These are phyloP conservation scores for Rhododendron mucronatum DNA, from an alignment of 148 eudicot genomes.

Conservation along the genomic window DNA sequence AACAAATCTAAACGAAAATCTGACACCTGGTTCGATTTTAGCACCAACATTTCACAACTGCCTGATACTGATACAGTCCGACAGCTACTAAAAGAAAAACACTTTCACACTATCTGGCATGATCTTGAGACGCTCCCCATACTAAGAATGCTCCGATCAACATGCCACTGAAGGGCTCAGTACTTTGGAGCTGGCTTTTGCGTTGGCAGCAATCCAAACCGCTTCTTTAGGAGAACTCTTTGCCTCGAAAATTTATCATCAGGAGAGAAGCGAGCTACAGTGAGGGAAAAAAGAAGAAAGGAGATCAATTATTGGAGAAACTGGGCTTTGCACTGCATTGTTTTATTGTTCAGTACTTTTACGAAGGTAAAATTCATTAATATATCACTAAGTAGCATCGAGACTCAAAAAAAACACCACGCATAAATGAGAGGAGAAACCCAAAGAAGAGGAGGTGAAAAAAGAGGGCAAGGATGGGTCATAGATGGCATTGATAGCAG, in stretches of 20 bases:
- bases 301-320: not conserved
- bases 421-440: not conserved
- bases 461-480: not conserved
- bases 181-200: conserved; percentile 77
- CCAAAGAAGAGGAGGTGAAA: not conserved
- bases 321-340: not conserved
- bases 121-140: not conserved
- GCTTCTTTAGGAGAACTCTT: conserved; percentile 83
- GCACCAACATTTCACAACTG: not conserved
- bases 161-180: conserved; percentile 28
- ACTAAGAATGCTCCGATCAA: not conserved
- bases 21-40: not conserved
- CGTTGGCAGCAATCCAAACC: conserved; percentile 89
- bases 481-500: not conserved
- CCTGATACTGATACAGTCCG: not conserved
- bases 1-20: not conserved
- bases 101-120: not conserved
- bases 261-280: conserved; percentile 96
- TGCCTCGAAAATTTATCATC: conserved; percentile 94
- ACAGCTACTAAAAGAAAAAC: not conserved
- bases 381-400: not conserved
- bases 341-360: not conserved
- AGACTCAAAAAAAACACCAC: not conserved
- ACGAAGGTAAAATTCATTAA: not conserved
- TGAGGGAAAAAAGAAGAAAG: not conserved